Evolutionary conservation across 1,284 basidiomycete species (phyloP), one percentile per base, ranked within the genome.

Genomic region (Microbotryum violaceum): DNA sequence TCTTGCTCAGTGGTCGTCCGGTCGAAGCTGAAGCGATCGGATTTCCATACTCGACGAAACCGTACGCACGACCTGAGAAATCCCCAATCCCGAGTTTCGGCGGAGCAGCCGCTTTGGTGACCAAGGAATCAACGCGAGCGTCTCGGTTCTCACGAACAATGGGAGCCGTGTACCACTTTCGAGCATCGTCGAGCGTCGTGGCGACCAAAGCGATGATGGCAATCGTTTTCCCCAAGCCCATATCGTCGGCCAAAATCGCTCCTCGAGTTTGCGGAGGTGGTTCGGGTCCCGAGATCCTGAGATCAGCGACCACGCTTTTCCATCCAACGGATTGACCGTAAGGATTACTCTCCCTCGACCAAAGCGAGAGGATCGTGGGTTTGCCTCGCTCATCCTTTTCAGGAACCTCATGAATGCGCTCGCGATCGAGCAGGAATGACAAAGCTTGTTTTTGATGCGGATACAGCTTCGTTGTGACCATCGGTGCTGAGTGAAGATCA

Each of bases 361-460:
- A 94, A 27, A 94, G 77, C 7, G 88, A 87, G 25, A 87, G 84
- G 68, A 81, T 82, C 10, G 53, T 54, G 2, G 60, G 55, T 33
- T 52, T 54, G 37, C 37, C 37, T 25, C 51, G 25, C 62, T 77
- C 77, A 57, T 83, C 83, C 63, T 82, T 79, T 21, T 75, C 47
- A 6, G 54, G 58, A 33, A 69, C 46, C 45, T 64, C 49, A 62
- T 59, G 25, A 45, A 64, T 46, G 51, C 49, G 64, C 76, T 99
- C 96, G 47, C 93, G 84, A 71, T 94, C 90, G n/a, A 97, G 80
- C 54, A 99, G 78, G 77, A 99, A 99, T 1, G 93, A 91, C 25
- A 99, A 80, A 25, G 93, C 96, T 76, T 96, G 94, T 78, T 94
- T 94, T 78, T 99, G 96, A 78, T 99, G 96, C 20, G 92, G 89